These are phyloP conservation scores for Trichosporon coremiiforme DNA, from an alignment of 1,284 basidiomycete genomes.

Conservation along the genomic window DNA sequence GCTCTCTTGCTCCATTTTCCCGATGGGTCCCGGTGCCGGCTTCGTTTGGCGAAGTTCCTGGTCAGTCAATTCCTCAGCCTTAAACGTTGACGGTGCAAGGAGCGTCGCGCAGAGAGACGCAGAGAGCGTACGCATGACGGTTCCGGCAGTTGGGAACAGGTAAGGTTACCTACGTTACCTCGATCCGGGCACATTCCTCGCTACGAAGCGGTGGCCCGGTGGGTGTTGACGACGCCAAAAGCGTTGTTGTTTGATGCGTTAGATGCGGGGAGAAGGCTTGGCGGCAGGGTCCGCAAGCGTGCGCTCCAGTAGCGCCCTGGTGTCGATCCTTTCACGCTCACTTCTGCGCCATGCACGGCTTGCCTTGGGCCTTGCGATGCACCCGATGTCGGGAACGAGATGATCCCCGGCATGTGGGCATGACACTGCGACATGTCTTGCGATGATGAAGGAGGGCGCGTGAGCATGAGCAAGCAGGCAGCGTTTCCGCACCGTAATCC, in stretches of 20 bases:
- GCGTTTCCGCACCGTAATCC: too few species aligned
- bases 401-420: neutral
- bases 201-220: too few species aligned
- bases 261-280: neutral
- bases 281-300: neutral
- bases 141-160: neutral
- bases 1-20: too few species aligned
- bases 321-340: neutral
- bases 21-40: too few species aligned
- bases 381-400: too few species aligned
- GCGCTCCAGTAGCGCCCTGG: neutral
- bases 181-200: slow-evolving; percentile 1
- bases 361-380: too few species aligned
- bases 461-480: neutral
- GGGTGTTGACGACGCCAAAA: neutral
- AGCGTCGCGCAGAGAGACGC: too few species aligned
- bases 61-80: too few species aligned
- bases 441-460: neutral
- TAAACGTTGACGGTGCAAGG: too few species aligned
- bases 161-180: neutral
- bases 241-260: too few species aligned
- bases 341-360: neutral
- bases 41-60: too few species aligned
- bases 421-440: neutral
- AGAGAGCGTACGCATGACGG: neutral